Evolutionary conservation across 176 grass and related monocot genomes (phyloP).

Genomic region (Hsuehochloa calcarea): DNA sequence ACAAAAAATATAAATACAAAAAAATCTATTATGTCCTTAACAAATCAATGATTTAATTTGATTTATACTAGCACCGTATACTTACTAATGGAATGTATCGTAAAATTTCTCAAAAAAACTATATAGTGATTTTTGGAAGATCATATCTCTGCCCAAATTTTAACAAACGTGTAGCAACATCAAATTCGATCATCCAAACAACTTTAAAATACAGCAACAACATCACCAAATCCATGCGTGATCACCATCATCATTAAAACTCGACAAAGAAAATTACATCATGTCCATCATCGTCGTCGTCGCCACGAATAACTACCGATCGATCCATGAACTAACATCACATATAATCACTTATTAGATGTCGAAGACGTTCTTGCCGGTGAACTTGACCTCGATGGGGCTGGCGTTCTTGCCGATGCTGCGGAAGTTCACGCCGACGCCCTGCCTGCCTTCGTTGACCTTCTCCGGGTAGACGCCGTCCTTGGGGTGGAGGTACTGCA

Average conservation of each 20-base stretch:
- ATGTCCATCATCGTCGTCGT: background rate
- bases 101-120: too few relatives aligned
- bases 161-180: background rate
- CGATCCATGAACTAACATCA: background rate
- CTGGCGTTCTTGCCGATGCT: slow-evolving; percentile 88
- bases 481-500: slow-evolving; percentile 99
- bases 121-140: background rate
- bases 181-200: background rate
- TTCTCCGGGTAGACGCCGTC: slow-evolving; percentile 99
- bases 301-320: background rate
- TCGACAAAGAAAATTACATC: slow-evolving; percentile 39
- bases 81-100: too few relatives aligned
- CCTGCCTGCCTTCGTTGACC: slow-evolving; percentile 88
- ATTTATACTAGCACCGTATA: too few relatives aligned
- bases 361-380: slow-evolving; percentile 89
- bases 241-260: slow-evolving; percentile 29
- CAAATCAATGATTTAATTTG: too few relatives aligned
- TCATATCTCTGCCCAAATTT: background rate
- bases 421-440: slow-evolving; percentile 67
- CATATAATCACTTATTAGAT: background rate
- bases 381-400: slow-evolving; percentile 99
- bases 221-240: slow-evolving; percentile 12
- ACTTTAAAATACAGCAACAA: background rate
- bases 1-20: too few relatives aligned
- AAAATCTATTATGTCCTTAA: too few relatives aligned